A percentile compares a stretch with the other conserved stretches of the same genome.
These are phyloP conservation scores for Podila horticola DNA, from an alignment of 192 early-diverging fungal genomes.

Conservation along the genomic window DNA sequence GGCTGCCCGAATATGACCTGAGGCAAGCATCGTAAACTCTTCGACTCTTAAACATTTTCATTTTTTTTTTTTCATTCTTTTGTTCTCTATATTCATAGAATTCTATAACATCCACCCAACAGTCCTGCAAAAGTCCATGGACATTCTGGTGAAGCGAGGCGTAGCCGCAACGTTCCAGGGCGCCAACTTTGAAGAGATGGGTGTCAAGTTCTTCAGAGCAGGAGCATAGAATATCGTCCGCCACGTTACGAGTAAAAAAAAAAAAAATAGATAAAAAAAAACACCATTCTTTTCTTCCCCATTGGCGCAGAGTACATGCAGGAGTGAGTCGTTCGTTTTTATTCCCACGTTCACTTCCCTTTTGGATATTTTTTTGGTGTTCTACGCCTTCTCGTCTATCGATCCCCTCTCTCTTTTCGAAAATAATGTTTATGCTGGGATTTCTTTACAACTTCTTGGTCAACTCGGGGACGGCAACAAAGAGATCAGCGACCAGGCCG, in stretches of 20 bases:
- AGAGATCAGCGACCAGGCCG: conserved; percentile 95
- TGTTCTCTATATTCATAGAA: conserved; percentile 47
- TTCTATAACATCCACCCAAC: conserved; percentile 80
- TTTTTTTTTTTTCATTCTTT: too few relatives aligned
- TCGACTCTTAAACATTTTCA: too few relatives aligned
- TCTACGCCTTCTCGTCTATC: not conserved
- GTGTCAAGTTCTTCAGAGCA: conserved; percentile 86
- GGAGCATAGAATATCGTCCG: conserved; percentile 2
- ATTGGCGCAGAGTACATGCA: too few relatives aligned
- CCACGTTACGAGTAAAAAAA: not conserved
- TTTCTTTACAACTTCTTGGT: conserved; percentile 83
- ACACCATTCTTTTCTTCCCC: not conserved
- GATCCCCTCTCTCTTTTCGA: not conserved
- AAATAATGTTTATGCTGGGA: not conserved
- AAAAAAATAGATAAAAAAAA: not conserved
- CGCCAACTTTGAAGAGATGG: conserved; percentile 73
- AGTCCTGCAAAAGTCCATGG: conserved; percentile 79
- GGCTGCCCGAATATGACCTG: too few relatives aligned
- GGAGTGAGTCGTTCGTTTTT: not conserved
- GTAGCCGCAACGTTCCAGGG: conserved; percentile 84
- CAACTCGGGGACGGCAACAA: conserved; percentile 92
- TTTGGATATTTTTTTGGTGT: too few relatives aligned
- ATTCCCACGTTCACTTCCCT: too few relatives aligned
- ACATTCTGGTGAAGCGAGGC: conserved; percentile 84
- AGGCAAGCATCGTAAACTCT: too few relatives aligned